Base-by-base conservation (phyloP, 495 filamentous ascomycete genomes). In the Hapsidospora chrysogenum region DNA sequence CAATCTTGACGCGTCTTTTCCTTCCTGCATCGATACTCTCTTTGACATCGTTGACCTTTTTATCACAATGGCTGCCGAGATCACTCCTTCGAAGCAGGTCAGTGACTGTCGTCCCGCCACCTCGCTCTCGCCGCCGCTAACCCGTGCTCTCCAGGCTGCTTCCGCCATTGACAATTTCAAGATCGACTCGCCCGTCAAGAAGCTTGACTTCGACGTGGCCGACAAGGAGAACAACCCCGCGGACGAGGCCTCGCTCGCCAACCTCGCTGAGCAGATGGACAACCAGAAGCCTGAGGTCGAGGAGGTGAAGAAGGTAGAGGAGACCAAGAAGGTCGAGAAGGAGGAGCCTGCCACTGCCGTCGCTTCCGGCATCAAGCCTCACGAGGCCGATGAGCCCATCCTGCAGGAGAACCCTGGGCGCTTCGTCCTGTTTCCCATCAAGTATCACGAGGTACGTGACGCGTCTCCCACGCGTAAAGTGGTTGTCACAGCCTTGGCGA, bases 391-490 rank as follows among this genome's bases (percentile, higher is more conserved):
- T 31, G 89, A 97, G 69, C 89, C 89, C 31, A 68, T 97, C 39
- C 76, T 97, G 17, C 80, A 80, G 52, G 89, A 95, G 64, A 97
- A 97, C 64, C 80, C 85, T 44, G 72, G 94, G 42, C 83, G 89
- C 44, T 97, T 96, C 53, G 89, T 97, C 36, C 68, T 97, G 32
- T 97, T 97, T 62, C 89, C 89, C 40, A 96, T 97, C 60, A 95
- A 93, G 69, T 96, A 96, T 57, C 85, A 97, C 49, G 89, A 97
- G 76, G 89, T 95, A 57, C 58, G 85, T 74, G 43, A 58, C 42
- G 46, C 55, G 52, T 49, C 44, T 46, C 61, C n/a, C 51, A 70
- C 76, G 75, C 72, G 80, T 81, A 69, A 73, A 78, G 66, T 79
- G 68, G 57, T 55, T 55, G 45, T 47, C 42, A 46, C 41, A 49